phyloP scores from a whole-genome alignment of 176 grass and related monocot genomes.

The Poa annua region DNA sequence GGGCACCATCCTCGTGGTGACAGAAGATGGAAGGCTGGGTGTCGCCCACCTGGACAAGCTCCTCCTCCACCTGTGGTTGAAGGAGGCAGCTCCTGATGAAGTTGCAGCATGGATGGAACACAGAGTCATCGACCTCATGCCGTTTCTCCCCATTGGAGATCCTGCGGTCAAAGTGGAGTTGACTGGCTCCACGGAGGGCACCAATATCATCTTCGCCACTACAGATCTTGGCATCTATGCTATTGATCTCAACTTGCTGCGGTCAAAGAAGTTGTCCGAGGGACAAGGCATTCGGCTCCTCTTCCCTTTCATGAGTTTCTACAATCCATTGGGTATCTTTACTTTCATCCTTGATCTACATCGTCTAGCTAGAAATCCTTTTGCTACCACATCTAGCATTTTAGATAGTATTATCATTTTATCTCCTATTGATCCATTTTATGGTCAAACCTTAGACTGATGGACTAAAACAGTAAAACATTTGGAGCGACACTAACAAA shows the following conservation, averaged over 20 bases:
- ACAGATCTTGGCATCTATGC: not conserved
- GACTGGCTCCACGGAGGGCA: not conserved
- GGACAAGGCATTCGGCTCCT: not conserved
- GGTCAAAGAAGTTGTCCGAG: not conserved
- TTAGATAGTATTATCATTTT: not conserved
- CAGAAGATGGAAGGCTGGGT: not conserved
- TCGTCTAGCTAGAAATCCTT: not conserved
- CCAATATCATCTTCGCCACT: not conserved
- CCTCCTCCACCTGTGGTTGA: not conserved
- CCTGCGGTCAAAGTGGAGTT: not conserved
- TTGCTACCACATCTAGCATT: not conserved
- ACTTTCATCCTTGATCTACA: not conserved
- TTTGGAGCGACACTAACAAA: slow-evolving; percentile 6
- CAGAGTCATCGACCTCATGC: slow-evolving; percentile 5
- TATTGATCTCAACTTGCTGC: slow-evolving; percentile 17
- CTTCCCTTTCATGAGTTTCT: slow-evolving; percentile 33
- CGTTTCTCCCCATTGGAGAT: not conserved
- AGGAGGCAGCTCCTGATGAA: not conserved
- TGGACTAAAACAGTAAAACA: not conserved
- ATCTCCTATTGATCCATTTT: not conserved
- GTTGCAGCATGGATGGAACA: not conserved
- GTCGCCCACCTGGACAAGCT: not conserved
- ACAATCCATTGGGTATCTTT: not conserved
- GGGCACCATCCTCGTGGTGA: not conserved
- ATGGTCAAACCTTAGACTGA: not conserved